Evolutionary conservation across 2,329 filamentous ascomycete genomes (phyloP).

Genomic region (Decorospora gaudefroyi): DNA sequence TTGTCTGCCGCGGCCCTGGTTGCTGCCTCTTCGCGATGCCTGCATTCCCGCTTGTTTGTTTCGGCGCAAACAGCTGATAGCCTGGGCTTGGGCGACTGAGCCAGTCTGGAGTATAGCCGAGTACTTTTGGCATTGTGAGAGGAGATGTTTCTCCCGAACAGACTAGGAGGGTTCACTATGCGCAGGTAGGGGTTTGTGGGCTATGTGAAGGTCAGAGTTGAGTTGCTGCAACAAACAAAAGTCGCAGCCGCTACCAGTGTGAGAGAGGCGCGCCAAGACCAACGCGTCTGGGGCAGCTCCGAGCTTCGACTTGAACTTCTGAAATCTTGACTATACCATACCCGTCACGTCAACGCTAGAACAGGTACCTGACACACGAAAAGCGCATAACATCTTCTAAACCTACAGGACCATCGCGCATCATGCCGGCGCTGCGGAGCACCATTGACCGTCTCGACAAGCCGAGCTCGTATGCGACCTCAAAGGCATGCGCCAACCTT

Average conservation of each 20-base stretch:
- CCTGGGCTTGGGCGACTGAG: slow-evolving; percentile 77
- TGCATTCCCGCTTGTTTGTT: slow-evolving; percentile 45
- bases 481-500: slow-evolving; percentile 66
- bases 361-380: no score
- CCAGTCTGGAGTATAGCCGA: slow-evolving; percentile 85
- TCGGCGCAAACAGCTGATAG: slow-evolving; percentile 72
- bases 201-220: slow-evolving; percentile 1
- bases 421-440: slow-evolving; percentile 58
- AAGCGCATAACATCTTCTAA: no score
- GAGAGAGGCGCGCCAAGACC: slow-evolving; percentile 11
- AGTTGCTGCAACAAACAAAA: slow-evolving; percentile 22
- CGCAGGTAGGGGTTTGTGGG: slow-evolving; percentile 9
- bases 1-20: slow-evolving; percentile 60
- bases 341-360: no score
- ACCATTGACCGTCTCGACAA: slow-evolving; percentile 92
- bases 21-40: slow-evolving; percentile 32
- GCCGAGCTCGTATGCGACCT: slow-evolving; percentile 90
- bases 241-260: slow-evolving; percentile 13
- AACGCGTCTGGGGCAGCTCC: slow-evolving; percentile 18
- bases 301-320: slow-evolving; percentile 15
- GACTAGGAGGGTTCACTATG: slow-evolving; percentile 1
- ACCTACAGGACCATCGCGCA: neutral
- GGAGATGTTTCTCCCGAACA: neutral
- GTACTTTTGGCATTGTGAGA: slow-evolving; percentile 84
- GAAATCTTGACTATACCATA: slow-evolving; percentile 1